A percentile compares a stretch with the other conserved stretches of the same genome.
These are phyloP conservation scores for Mycena chlorophos DNA, from an alignment of 768 basidiomycete genomes.

Conservation along the genomic window DNA sequence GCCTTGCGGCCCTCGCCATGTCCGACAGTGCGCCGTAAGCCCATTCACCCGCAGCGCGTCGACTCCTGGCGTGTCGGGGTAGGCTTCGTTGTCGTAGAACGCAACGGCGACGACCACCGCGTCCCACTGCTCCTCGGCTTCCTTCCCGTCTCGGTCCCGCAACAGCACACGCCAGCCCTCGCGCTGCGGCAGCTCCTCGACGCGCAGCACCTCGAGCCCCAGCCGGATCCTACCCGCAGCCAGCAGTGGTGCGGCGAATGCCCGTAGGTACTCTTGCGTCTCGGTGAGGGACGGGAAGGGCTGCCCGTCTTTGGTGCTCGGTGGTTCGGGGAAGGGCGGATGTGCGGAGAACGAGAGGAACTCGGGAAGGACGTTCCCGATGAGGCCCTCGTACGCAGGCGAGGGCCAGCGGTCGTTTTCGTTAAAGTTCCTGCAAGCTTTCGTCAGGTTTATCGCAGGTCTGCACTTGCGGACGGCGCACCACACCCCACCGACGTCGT, in stretches of 20 bases:
- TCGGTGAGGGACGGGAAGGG: conserved; percentile 43
- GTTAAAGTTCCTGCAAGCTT: conserved; percentile 35
- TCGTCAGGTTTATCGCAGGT: background rate
- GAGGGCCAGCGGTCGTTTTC: conserved; percentile 44
- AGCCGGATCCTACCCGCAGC: conserved; percentile 38
- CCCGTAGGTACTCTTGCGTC: conserved; percentile 38
- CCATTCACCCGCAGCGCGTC: conserved; percentile 36
- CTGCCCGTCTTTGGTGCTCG: conserved; percentile 28
- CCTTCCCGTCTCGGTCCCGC: conserved; percentile 35
- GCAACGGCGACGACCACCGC: conserved; percentile 48
- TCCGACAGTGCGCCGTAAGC: conserved; percentile 42
- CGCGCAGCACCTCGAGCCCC: conserved; percentile 39
- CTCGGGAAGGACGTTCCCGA: conserved; percentile 53
- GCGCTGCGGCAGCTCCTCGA: conserved; percentile 34
- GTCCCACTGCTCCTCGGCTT: conserved; percentile 45
- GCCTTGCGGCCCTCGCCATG: conserved; percentile 40
- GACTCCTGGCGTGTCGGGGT: conserved; percentile 45
- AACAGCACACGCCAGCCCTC: conserved; percentile 43
- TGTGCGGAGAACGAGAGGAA: conserved; percentile 39
- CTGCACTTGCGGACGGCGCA: conserved; percentile 4
- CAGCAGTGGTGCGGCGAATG: conserved; percentile 36
- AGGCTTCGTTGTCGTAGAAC: conserved; percentile 48
- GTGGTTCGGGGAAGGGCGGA: conserved; percentile 36
- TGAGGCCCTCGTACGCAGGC: conserved; percentile 47
- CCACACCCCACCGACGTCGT: conserved; percentile 36